Evolutionary conservation across 176 grass and related monocot genomes (phyloP), one percentile per base, ranked within the genome.

Genomic region (Aegilops umbellulata): DNA sequence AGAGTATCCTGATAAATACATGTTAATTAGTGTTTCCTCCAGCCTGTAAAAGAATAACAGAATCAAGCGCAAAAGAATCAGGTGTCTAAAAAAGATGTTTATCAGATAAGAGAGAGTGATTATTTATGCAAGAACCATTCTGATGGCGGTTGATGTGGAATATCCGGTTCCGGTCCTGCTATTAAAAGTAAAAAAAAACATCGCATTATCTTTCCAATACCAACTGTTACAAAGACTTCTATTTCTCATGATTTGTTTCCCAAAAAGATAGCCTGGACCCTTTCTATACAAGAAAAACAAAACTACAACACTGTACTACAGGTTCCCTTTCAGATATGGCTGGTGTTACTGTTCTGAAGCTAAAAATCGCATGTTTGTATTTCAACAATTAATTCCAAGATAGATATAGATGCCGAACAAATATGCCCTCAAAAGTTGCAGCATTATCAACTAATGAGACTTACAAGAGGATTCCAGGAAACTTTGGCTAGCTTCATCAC

Each of bases 1-100:
- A 68, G 39, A 86, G 81, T 94, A 98, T 55, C 96, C 92, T 39
- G 96, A 98, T 39, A 98, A 69, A 92, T 95, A 98, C 60, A 95
- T 65, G 78, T 95, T 92, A 61, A 98, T 94, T 44, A 98, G 76
- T 29, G 92, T 89, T 85, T 98, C 96, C 84, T 95, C 93, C 66
- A 98, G 80, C 96, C 96, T 95, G 70, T 47, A 77, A 25, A 46
- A 62, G 64, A 78, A 19, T 53, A 76, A 9, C 25, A 60, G 65
- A 57, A 2, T 20, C 46, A 57, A 75, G 4, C 35, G 38, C 69
- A 49, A 74, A 88, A 81, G 32, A 81, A 69, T 27, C 8, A 92
- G 31, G 66, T 20, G 82, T 13, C 20, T 16, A 79, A 15, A 23
- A 87, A 61, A 81, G 11, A 13, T 38, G 29, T 8, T 71, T 53